phyloP scores from a whole-genome alignment of 106 monocot genomes.

The Dendrobium huoshanense region DNA sequence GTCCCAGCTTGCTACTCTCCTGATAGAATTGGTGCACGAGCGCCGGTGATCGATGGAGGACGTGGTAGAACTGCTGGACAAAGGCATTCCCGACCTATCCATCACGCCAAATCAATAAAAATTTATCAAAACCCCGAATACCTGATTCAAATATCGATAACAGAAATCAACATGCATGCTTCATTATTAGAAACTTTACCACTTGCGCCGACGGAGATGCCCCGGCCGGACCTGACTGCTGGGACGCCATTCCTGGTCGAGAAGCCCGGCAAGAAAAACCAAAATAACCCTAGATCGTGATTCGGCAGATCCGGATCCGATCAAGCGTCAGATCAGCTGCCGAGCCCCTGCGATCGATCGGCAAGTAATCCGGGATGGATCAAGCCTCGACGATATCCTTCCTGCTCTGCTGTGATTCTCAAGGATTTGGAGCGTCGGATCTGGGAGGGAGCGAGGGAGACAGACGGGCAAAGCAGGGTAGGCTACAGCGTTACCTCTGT shows the following conservation, averaged over 20 bases:
- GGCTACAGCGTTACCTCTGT: not conserved
- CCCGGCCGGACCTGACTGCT: slow-evolving; percentile 7
- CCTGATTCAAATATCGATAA: not conserved
- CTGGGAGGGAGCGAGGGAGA: slow-evolving; percentile 4
- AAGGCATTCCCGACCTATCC: slow-evolving; percentile 54
- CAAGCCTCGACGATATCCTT: not conserved
- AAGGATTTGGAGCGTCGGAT: slow-evolving; percentile 3
- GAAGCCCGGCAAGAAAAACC: no score
- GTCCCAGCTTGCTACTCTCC: slow-evolving; percentile 49
- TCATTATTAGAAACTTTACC: not conserved
- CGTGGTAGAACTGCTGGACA: slow-evolving; percentile 53
- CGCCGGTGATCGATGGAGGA: slow-evolving; percentile 49
- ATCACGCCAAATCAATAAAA: not conserved
- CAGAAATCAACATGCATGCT: not conserved
- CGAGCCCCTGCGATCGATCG: not conserved
- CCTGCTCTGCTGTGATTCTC: not conserved
- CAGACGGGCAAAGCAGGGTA: not conserved
- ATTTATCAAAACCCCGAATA: not conserved
- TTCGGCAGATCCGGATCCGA: not conserved
- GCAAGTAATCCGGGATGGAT: not conserved
- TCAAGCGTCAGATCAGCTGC: not conserved
- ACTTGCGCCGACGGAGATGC: slow-evolving; percentile 10
- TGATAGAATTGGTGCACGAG: slow-evolving; percentile 52
- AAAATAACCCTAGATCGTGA: not conserved
- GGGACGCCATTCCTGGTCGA: slow-evolving; percentile 6